Base-by-base conservation (phyloP, 805 yeast species). In the Starmerella kuoi region DNA sequence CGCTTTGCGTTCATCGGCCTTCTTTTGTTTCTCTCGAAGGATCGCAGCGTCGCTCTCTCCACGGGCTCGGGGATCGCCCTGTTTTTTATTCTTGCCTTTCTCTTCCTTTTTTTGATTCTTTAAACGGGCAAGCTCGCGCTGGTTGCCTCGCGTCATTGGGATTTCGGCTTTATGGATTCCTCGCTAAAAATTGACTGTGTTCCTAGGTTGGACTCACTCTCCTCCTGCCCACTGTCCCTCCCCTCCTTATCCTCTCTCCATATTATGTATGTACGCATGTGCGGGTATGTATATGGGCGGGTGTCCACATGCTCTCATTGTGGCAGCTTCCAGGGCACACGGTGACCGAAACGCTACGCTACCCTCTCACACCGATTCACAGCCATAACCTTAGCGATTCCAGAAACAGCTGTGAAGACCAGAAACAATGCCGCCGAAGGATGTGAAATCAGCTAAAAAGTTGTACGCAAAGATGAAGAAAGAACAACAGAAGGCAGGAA, bases 61-160 rank as follows among this genome's bases (percentile, higher is more conserved):
- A 58, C 96, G 70, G 60, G 84, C 82, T 51, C 70, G 70, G 30
- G 94, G 88, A 58, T 85, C 95, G 22, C 96, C 97, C 6, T 66
- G 70, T 55, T 74, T 75, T 66, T 84, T 82, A 65, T 79, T 79
- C 46, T 72, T 69, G 25, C 64, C 66, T 35, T 74, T 79, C 49
- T 75, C 77, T 55, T 73, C 78, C 63, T 88, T 88, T 68, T 88
- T 91, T 61, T 66, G 60, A 63, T 83, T 84, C 66, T 83, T 88
- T 47, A 77, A 83, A 59, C 98, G 74, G 25, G 96, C 96, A 54
- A 82, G 72, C 31, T 88, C 98, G 62, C 98, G 74, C 65, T 91
- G 97, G 62, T 88, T 91, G 25, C 98, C 98, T 68, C 98, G 74
- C 40, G 95, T 79, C 96, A 88, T 87, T n/a, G 37, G 49, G n/a